phyloP scores from a whole-genome alignment of 1,284 basidiomycete genomes.

The Rhodotorula sp. region DNA sequence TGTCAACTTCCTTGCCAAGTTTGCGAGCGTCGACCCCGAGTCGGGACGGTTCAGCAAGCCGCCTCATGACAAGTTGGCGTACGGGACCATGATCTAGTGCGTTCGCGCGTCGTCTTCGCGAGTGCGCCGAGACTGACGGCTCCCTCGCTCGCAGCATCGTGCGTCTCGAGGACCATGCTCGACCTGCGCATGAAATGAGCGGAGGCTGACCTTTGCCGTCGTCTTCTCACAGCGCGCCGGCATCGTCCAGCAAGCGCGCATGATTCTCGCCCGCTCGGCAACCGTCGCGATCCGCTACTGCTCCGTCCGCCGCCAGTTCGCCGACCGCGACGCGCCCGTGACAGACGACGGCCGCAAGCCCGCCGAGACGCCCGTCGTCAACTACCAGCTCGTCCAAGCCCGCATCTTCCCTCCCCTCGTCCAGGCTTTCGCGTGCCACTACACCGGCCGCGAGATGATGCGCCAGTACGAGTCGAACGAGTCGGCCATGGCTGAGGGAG shows the following conservation, averaged over 20 bases:
- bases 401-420: constrained; percentile 52
- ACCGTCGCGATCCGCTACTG: constrained; percentile 52
- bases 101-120: not conserved
- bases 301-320: constrained; percentile 51
- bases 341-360: constrained; percentile 41
- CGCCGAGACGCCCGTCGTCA: constrained; percentile 49
- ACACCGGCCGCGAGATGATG: constrained; percentile 49
- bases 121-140: not conserved
- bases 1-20: constrained; percentile 49
- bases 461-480: constrained; percentile 49
- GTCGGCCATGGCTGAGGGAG: constrained; percentile 47
- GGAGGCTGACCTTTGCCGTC: not conserved
- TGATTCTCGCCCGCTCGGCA: constrained; percentile 48
- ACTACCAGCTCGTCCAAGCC: constrained; percentile 51
- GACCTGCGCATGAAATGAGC: too few species aligned
- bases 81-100: constrained; percentile 43
- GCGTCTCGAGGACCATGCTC: not conserved
- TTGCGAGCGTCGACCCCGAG: constrained; percentile 47
- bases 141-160: not conserved
- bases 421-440: constrained; percentile 52
- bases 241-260: constrained; percentile 48
- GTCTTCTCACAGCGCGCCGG: constrained; percentile 41
- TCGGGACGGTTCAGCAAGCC: constrained; percentile 43
- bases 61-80: constrained; percentile 43
- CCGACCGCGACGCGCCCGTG: constrained; percentile 49